A percentile compares a stretch with the other conserved stretches of the same genome.
Conservation (phyloP, 495 filamentous ascomycete genomes). For the Chaetomidium leptoderma region DNA sequence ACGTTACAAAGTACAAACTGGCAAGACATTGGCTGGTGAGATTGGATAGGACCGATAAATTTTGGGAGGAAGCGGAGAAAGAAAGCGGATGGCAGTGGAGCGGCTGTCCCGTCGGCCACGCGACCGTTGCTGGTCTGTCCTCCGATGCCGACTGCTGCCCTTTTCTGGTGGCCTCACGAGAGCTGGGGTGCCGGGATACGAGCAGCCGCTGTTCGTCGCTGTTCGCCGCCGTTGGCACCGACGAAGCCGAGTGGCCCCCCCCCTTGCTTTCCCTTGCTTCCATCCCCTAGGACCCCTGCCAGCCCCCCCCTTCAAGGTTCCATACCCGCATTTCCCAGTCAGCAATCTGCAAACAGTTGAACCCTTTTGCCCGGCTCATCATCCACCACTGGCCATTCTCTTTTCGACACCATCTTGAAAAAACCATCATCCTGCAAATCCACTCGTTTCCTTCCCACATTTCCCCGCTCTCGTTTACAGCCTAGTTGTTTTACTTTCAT, state of each 20-base stretch:
- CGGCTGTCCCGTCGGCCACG: neutral
- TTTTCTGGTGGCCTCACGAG: conserved; percentile 4
- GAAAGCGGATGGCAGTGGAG: neutral
- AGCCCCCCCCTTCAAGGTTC: neutral
- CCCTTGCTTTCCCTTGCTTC: neutral
- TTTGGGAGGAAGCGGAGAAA: no score
- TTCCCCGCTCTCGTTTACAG: conserved; percentile 19
- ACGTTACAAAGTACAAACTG: neutral
- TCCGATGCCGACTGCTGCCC: conserved; percentile 5
- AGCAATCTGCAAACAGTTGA: conserved; percentile 6
- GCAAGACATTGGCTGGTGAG: no score
- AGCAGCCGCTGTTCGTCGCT: no score
- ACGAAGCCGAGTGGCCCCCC: neutral
- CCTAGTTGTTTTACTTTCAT: neutral
- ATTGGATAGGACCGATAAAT: no score
- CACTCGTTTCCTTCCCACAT: conserved; percentile 23
- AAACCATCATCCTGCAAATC: conserved; percentile 8
- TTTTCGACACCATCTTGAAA: conserved; percentile 6
- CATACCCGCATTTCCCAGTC: neutral
- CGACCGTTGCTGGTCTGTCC: neutral
- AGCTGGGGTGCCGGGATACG: conserved; percentile 1
- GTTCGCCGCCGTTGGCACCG: neutral
- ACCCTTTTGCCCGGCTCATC: conserved; percentile 3
- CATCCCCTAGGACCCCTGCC: conserved; percentile 4
- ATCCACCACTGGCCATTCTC: no score